These are phyloP conservation scores for Pythium guiyangense DNA, from an alignment of 352 stramenopile genomes.

Conservation along the genomic window DNA sequence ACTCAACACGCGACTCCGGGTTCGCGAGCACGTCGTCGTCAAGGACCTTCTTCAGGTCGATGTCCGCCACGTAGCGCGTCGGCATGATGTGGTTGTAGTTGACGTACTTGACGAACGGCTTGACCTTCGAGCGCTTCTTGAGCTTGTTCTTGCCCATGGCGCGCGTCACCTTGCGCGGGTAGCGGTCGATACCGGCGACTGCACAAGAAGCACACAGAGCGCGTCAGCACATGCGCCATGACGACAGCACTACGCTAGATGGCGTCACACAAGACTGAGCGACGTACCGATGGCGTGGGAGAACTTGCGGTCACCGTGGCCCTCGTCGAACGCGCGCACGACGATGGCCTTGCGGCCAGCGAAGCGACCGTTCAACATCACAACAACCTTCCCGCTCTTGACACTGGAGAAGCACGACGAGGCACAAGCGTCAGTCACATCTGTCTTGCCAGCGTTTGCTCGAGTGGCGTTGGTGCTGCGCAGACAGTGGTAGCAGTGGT, in stretches of 20 bases:
- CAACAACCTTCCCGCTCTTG: constrained; percentile 99
- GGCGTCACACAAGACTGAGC: background rate
- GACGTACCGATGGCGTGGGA: constrained; percentile 91
- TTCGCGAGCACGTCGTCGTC: constrained; percentile 86
- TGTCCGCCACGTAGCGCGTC: constrained; percentile 98
- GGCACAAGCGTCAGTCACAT: constrained; percentile 13
- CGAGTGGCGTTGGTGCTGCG: too few relatives aligned
- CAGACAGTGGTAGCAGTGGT: background rate
- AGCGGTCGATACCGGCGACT: constrained; percentile 95
- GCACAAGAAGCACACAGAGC: background rate
- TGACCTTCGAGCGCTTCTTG: constrained; percentile 96
- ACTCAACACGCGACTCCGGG: constrained; percentile 84
- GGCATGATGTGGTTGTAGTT: constrained; percentile 99
- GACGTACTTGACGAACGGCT: constrained; percentile 99
- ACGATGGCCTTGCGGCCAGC: constrained; percentile 99
- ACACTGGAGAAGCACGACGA: constrained; percentile 49
- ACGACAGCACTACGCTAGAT: background rate
- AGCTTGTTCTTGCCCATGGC: constrained; percentile 97
- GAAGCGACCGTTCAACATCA: constrained; percentile 98
- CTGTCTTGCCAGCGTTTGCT: too few relatives aligned
- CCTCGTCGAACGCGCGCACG: constrained; percentile 98
- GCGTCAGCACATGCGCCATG: too few relatives aligned
- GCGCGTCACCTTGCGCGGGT: constrained; percentile 97
- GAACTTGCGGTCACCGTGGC: constrained; percentile 95
- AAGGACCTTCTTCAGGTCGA: constrained; percentile 99